Conservation (phyloP, 441 rosid genomes). For the Gossypium gossypioides region DNA sequence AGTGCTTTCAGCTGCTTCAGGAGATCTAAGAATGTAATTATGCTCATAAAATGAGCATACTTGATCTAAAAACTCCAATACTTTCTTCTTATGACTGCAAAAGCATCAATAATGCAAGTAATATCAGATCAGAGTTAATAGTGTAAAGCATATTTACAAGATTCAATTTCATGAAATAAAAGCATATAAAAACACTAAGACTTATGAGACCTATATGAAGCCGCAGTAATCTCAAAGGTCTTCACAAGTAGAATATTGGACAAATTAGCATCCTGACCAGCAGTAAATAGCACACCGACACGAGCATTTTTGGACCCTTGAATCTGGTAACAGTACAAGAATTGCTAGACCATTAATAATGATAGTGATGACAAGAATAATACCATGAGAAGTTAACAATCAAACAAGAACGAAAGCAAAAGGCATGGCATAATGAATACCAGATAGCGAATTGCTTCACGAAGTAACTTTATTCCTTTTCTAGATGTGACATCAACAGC, state of each 20-base stretch:
- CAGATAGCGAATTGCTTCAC: constrained; percentile 80
- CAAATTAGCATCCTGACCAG: constrained; percentile 41
- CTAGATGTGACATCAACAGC: constrained; percentile 61
- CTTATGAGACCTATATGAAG: constrained; percentile 60
- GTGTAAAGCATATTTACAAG: not conserved
- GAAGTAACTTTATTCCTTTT: constrained; percentile 78
- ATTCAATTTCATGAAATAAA: not conserved
- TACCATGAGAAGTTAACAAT: not conserved
- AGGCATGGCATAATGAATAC: constrained; percentile 30
- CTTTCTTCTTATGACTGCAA: constrained; percentile 74
- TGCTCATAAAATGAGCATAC: constrained; percentile 67
- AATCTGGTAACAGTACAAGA: constrained; percentile 40
- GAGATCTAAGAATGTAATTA: constrained; percentile 41
- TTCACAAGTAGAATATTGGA: constrained; percentile 56
- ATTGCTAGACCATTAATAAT: constrained; percentile 22
- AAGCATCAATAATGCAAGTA: constrained; percentile 23
- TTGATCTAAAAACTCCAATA: constrained; percentile 63
- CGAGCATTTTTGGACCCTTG: constrained; percentile 79
- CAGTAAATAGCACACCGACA: constrained; percentile 70
- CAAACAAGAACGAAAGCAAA: constrained; percentile 6
- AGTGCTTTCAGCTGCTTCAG: constrained; percentile 37
- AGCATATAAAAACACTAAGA: not conserved
- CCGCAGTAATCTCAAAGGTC: constrained; percentile 55
- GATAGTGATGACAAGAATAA: constrained; percentile 9
- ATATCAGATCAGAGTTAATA: not conserved